Evolutionary conservation across 441 rosid species (phyloP).

Genomic region (Brassica hybrid): DNA sequence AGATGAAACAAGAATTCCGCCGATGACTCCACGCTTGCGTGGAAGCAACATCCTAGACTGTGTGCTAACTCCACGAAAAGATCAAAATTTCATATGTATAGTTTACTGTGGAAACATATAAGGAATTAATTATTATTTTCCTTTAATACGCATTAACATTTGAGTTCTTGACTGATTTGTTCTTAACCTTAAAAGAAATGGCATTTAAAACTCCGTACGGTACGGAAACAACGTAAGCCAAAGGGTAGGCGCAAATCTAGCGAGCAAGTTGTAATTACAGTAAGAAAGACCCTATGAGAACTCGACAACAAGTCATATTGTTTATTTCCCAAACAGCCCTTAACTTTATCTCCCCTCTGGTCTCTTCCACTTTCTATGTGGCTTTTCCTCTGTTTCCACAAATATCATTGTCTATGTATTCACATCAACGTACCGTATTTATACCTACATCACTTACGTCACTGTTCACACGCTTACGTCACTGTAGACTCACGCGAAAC

Average conservation of each 20-base stretch:
- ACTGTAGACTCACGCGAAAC: slow-evolving; percentile 40
- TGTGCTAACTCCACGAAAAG: background rate
- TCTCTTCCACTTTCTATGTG: slow-evolving; percentile 31
- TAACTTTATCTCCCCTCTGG: slow-evolving; percentile 44
- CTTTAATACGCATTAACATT: background rate
- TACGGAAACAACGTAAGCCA: slow-evolving; percentile 36
- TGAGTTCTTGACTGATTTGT: slow-evolving; percentile 15
- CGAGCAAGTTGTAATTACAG: slow-evolving; percentile 20
- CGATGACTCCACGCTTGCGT: too few species aligned
- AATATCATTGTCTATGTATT: slow-evolving; percentile 36
- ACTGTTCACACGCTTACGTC: slow-evolving; percentile 31
- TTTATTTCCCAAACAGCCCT: slow-evolving; percentile 54
- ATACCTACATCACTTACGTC: slow-evolving; percentile 33
- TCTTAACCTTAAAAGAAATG: slow-evolving; percentile 26
- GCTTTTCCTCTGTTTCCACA: slow-evolving; percentile 37
- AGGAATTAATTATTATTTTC: background rate
- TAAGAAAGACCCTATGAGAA: slow-evolving; percentile 43
- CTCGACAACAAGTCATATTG: slow-evolving; percentile 59
- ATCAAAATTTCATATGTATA: background rate
- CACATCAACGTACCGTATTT: slow-evolving; percentile 36
- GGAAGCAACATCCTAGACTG: background rate
- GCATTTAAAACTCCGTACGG: slow-evolving; percentile 32
- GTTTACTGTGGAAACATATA: background rate
- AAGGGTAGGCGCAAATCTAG: slow-evolving; percentile 18
- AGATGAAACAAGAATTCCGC: too few species aligned